Percentiles rank a stretch among this genome's conserved stretches.
These are phyloP conservation scores for Gymnopilus dilepis DNA, from an alignment of 768 basidiomycete species.

Conservation along the genomic window DNA sequence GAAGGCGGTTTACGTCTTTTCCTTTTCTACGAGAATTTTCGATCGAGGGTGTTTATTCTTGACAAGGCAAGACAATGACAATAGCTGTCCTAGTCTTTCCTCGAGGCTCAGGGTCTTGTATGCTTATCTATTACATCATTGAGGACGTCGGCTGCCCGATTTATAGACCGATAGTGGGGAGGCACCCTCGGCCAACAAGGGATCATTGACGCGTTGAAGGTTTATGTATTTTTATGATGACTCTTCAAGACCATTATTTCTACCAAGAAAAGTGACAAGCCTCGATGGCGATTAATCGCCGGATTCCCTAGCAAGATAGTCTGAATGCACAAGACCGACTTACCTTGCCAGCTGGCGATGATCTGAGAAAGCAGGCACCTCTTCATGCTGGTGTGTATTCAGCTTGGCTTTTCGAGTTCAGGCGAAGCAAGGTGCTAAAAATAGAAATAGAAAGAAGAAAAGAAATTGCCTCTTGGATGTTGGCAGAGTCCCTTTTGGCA, in stretches of 20 bases:
- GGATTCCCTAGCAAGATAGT: too few species aligned
- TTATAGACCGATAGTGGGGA: background rate
- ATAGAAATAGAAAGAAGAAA: too few species aligned
- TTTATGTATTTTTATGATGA: too few species aligned
- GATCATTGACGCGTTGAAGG: background rate
- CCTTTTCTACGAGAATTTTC: background rate
- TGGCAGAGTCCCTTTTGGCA: too few species aligned
- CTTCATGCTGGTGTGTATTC: background rate
- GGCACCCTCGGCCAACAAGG: background rate
- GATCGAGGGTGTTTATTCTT: background rate
- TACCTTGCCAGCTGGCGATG: background rate
- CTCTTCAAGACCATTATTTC: too few species aligned
- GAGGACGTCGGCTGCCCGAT: background rate
- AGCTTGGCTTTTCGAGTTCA: too few species aligned
- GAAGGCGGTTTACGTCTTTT: background rate
- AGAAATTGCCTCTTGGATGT: background rate
- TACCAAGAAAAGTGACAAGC: too few species aligned
- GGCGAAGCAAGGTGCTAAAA: too few species aligned
- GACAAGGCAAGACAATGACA: background rate
- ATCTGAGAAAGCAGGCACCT: background rate
- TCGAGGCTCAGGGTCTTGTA: background rate
- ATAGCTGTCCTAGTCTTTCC: too few species aligned
- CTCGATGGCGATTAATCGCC: too few species aligned
- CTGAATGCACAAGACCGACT: too few species aligned
- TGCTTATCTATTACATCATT: background rate